phyloP scores from a whole-genome alignment of 768 basidiomycete genomes.

The Tremella yokohamensis region DNA sequence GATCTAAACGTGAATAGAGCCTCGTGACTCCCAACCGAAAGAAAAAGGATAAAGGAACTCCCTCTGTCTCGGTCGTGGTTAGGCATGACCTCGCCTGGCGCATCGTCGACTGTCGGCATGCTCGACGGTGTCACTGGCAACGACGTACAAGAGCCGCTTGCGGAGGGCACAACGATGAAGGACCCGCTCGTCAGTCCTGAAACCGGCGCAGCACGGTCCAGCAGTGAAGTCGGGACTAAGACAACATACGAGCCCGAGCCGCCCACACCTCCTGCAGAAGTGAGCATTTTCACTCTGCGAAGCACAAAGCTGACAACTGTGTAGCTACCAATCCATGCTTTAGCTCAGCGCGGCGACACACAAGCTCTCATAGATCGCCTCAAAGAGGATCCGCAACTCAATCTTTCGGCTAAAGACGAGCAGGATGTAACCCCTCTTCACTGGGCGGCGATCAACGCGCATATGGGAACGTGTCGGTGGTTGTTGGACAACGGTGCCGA shows the following conservation, averaged over 20 bases:
- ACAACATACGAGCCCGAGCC: slow-evolving; percentile 2
- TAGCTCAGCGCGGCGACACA: slow-evolving; percentile 74
- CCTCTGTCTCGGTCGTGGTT: no score
- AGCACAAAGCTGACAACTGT: not conserved
- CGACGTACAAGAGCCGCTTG: no score
- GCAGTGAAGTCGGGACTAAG: not conserved
- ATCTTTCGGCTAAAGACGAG: slow-evolving; percentile 58
- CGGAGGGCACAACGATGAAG: no score
- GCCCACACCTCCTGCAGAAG: not conserved
- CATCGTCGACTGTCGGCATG: no score
- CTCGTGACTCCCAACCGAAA: no score
- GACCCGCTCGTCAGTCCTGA: no score
- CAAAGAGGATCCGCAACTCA: slow-evolving; percentile 20
- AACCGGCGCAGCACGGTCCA: not conserved
- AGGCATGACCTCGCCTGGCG: no score
- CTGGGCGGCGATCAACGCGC: slow-evolving; percentile 97
- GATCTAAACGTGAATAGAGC: no score
- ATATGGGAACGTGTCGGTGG: slow-evolving; percentile 79
- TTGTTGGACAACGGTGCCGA: slow-evolving; percentile 89
- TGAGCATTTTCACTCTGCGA: not conserved
- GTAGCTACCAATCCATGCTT: slow-evolving; percentile 63
- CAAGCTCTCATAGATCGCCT: slow-evolving; percentile 16
- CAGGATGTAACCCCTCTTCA: slow-evolving; percentile 94
- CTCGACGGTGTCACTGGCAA: no score
- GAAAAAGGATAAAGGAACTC: no score